A percentile compares a stretch with the other conserved stretches of the same genome.
phyloP scores from a whole-genome alignment of 306 rosid genomes.

The Mucuna pruriens region DNA sequence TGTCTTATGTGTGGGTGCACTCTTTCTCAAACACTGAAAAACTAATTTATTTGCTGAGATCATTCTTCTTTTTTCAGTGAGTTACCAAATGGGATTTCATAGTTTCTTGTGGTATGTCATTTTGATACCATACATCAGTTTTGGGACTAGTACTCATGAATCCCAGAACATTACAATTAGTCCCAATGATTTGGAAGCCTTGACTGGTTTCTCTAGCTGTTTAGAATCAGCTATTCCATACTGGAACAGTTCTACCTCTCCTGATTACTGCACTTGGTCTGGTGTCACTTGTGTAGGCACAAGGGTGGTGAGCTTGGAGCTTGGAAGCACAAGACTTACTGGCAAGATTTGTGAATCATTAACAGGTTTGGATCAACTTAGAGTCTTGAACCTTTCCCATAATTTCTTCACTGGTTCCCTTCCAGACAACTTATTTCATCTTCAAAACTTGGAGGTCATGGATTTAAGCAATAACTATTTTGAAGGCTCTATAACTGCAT shows the following conservation, averaged over 20 bases:
- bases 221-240: conserved; percentile 23
- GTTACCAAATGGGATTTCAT: background rate
- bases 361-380: conserved; percentile 41
- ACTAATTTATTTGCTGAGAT: background rate
- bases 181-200: conserved; percentile 39
- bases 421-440: conserved; percentile 35
- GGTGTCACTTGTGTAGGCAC: conserved; percentile 35
- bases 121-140: background rate
- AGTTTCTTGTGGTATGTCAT: background rate
- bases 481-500: conserved; percentile 14
- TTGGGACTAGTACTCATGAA: too few species aligned
- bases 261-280: conserved; percentile 38
- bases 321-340: conserved; percentile 27
- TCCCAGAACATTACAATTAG: background rate
- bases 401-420: conserved; percentile 32
- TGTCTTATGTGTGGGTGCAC: background rate
- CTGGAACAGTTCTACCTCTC: conserved; percentile 11
- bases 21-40: background rate
- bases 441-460: conserved; percentile 37
- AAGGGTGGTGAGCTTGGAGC: conserved; percentile 37
- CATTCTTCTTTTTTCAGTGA: background rate
- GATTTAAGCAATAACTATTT: conserved; percentile 36
- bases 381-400: conserved; percentile 38
- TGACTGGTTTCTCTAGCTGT: conserved; percentile 36
- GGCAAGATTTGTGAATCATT: conserved; percentile 38